Percentiles rank a stretch among this genome's conserved stretches.
Conservation (phyloP, 202 grass and related monocot genomes). For the Sporobolus alterniflorus region DNA sequence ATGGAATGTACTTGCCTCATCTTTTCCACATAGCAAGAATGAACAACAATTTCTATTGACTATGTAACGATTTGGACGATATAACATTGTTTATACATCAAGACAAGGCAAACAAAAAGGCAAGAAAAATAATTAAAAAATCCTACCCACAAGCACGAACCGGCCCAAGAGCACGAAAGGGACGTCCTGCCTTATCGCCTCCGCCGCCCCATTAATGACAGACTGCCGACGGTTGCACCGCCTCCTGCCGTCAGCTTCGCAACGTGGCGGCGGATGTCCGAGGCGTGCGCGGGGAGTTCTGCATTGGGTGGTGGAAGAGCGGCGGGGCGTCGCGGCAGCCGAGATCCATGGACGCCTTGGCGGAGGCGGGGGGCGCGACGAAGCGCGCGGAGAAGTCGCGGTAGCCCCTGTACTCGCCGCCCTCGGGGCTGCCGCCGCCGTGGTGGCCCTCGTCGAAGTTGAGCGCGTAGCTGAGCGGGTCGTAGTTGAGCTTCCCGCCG, state of each 20-base stretch:
- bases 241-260: conserved; percentile 6
- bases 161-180: conserved; percentile 26
- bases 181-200: conserved; percentile 52
- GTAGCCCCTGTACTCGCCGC: conserved; percentile 31
- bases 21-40: no score
- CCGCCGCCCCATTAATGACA: conserved; percentile 13
- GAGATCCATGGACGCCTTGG: conserved; percentile 64
- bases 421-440: conserved; percentile 39
- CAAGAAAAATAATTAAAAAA: neutral
- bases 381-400: conserved; percentile 82
- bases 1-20: no score
- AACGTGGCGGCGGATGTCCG: neutral
- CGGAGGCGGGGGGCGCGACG: conserved; percentile 44
- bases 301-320: conserved; percentile 21
- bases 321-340: conserved; percentile 55
- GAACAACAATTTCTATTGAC: no score
- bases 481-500: conserved; percentile 62
- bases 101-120: neutral
- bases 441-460: conserved; percentile 90
- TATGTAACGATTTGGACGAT: no score
- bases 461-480: no score
- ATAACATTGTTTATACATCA: no score
- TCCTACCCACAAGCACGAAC: neutral
- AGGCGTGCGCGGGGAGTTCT: conserved; percentile 8
- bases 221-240: neutral